These are phyloP conservation scores for Boletus pseudopeckii DNA, from an alignment of 768 basidiomycete genomes.

Conservation along the genomic window DNA sequence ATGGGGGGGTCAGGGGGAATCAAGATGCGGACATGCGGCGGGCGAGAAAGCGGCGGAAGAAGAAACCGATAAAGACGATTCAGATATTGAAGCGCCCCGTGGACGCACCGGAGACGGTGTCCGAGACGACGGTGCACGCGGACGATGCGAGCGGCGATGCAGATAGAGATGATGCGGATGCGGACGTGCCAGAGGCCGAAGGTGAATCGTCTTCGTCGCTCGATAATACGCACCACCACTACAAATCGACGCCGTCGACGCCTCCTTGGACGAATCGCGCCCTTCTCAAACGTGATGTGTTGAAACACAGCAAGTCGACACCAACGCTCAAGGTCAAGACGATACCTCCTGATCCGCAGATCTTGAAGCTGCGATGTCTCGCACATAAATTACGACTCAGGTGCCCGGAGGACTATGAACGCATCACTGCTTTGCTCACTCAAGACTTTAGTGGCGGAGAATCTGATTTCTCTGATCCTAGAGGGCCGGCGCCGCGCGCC, in stretches of 20 bases:
- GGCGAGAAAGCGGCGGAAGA: constrained; percentile 37
- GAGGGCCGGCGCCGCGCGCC: constrained; percentile 31
- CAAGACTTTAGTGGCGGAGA: constrained; percentile 35
- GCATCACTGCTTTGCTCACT: constrained; percentile 30
- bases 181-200: constrained; percentile 16
- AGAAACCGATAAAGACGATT: constrained; percentile 31
- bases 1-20: constrained; percentile 37
- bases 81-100: constrained; percentile 27
- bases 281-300: constrained; percentile 19
- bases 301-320: constrained; percentile 47
- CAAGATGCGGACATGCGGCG: constrained; percentile 38
- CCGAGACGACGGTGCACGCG: constrained; percentile 21
- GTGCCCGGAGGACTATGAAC: constrained; percentile 51
- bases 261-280: constrained; percentile 26
- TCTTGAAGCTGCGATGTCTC: constrained; percentile 50
- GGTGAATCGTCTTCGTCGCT: constrained; percentile 30
- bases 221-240: constrained; percentile 17
- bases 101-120: constrained; percentile 19
- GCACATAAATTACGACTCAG: constrained; percentile 53
- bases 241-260: constrained; percentile 30
- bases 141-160: constrained; percentile 28
- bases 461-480: constrained; percentile 34
- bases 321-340: constrained; percentile 40
- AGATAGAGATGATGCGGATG: constrained; percentile 21
- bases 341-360: constrained; percentile 44